Evolutionary conservation across 2,329 filamentous ascomycete genomes (phyloP).

Genomic region (Neofusicoccum laricinum): DNA sequence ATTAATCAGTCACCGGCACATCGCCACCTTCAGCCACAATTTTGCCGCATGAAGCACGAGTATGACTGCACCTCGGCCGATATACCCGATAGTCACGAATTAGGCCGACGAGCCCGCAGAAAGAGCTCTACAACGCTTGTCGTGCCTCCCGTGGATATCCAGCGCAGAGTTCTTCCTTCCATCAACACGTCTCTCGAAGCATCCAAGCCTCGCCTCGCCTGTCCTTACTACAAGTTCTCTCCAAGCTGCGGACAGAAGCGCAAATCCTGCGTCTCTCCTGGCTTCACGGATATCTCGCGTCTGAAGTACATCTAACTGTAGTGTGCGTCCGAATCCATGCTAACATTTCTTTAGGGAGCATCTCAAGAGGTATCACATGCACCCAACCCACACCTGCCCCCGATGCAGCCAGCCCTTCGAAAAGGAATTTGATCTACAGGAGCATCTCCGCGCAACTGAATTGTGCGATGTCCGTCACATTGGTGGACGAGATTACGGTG

Average conservation of each 20-base stretch:
- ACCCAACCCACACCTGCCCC: not conserved
- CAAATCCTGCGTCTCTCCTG: not conserved
- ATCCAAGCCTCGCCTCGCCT: not conserved
- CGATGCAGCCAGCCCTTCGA: not conserved
- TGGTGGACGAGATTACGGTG: not conserved
- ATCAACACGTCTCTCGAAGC: not conserved
- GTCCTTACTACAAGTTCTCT: not conserved
- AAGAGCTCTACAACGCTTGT: not conserved
- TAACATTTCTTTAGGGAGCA: not conserved
- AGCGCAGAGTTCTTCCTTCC: too few relatives aligned
- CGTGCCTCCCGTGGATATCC: not conserved
- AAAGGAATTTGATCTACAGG: not conserved
- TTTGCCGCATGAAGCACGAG: not conserved
- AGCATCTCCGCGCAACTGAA: not conserved
- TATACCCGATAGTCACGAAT: not conserved
- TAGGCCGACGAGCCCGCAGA: not conserved
- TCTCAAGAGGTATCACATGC: not conserved
- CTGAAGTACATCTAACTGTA: not conserved
- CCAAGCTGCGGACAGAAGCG: not conserved
- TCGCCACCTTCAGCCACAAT: too few relatives aligned
- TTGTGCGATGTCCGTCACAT: not conserved
- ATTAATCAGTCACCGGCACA: too few relatives aligned
- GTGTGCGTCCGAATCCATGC: not conserved
- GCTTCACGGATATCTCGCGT: not conserved
- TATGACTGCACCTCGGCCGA: not conserved